These are phyloP conservation scores for Boletellus sp. DNA, from an alignment of 768 basidiomycete species.

Conservation along the genomic window DNA sequence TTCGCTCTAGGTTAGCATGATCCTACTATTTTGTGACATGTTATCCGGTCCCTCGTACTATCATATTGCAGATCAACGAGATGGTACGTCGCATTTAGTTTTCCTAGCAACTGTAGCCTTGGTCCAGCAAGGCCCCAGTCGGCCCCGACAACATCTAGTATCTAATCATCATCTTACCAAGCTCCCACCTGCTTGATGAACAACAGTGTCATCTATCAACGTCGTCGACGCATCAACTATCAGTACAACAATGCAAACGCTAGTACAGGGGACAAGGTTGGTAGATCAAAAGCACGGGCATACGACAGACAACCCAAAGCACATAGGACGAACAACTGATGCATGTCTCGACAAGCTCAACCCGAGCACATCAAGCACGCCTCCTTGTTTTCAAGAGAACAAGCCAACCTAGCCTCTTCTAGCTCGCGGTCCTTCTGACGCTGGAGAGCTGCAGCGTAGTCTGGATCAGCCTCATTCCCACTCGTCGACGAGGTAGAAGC, in stretches of 20 bases:
- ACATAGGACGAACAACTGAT: neutral
- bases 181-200: neutral
- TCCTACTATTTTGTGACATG: too few species aligned
- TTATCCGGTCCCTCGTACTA: too few species aligned
- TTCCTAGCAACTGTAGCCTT: too few species aligned
- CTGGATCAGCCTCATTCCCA: conserved; percentile 50
- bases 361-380: conserved; percentile 92
- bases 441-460: conserved; percentile 75
- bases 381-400: conserved; percentile 92
- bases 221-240: conserved; percentile 8
- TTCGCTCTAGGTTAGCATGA: too few species aligned
- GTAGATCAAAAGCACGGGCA: conserved; percentile 2
- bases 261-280: conserved; percentile 11
- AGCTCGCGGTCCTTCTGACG: conserved; percentile 68
- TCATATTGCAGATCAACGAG: too few species aligned
- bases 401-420: conserved; percentile 77
- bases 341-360: conserved; percentile 30
- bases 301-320: conserved; percentile 6
- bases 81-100: too few species aligned
- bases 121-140: too few species aligned
- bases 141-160: too few species aligned
- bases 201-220: neutral
- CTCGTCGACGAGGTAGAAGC: conserved; percentile 22
- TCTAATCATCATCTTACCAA: too few species aligned
- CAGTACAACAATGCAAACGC: conserved; percentile 18